These are phyloP conservation scores for Fibroporia radiculosa DNA, from an alignment of 768 basidiomycete species.

Conservation along the genomic window DNA sequence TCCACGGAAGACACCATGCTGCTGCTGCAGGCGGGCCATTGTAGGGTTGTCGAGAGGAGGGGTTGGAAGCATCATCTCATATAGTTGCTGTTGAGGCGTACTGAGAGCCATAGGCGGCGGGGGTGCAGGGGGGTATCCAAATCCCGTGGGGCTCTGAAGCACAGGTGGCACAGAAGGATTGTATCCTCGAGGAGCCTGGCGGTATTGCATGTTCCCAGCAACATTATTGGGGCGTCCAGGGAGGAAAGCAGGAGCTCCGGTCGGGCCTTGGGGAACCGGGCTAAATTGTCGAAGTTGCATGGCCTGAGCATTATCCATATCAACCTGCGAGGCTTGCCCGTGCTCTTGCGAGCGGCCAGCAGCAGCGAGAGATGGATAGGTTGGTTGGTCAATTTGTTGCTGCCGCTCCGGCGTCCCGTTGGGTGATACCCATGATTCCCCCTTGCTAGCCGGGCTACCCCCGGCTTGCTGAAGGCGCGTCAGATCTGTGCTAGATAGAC, in stretches of 20 bases:
- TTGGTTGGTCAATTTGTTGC: constrained; percentile 26
- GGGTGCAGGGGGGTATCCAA: constrained; percentile 41
- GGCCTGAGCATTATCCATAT: constrained; percentile 40
- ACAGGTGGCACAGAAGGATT: constrained; percentile 43
- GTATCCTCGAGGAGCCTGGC: constrained; percentile 50
- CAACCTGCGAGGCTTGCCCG: constrained; percentile 38
- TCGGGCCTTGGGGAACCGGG: constrained; percentile 29
- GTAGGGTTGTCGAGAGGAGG: constrained; percentile 50
- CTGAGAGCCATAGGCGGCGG: constrained; percentile 65
- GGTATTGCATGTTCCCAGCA: constrained; percentile 43
- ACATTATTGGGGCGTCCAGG: constrained; percentile 43
- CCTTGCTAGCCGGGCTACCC: constrained; percentile 22
- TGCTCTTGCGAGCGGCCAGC: constrained; percentile 43
- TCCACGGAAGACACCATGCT: constrained; percentile 64
- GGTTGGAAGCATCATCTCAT: constrained; percentile 70
- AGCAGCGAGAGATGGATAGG: constrained; percentile 62
- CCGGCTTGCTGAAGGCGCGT: constrained; percentile 68
- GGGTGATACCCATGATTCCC: constrained; percentile 20
- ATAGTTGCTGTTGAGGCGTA: constrained; percentile 55
- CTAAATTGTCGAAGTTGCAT: constrained; percentile 50
- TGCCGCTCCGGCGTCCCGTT: constrained; percentile 23
- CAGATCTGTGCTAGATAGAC: constrained; percentile 64
- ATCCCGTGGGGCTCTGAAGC: constrained; percentile 43
- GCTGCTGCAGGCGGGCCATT: constrained; percentile 72
- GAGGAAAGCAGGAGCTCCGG: constrained; percentile 26